A percentile compares a stretch with the other conserved stretches of the same genome.
These are phyloP conservation scores for Amanita rubescens DNA, from an alignment of 768 basidiomycete species.

Conservation along the genomic window DNA sequence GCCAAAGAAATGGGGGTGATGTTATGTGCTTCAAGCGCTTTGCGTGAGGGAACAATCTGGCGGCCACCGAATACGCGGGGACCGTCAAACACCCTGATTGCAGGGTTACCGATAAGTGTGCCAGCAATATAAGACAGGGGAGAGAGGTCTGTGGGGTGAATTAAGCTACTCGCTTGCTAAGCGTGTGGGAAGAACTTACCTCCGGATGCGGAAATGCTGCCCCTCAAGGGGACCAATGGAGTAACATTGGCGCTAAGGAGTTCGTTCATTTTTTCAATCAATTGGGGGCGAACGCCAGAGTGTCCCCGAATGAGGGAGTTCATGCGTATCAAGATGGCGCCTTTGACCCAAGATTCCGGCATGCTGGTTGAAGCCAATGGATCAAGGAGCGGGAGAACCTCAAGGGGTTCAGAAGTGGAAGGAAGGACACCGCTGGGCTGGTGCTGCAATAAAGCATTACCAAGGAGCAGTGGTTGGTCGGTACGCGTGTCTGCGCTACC, in stretches of 20 bases:
- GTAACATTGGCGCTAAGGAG: constrained; percentile 68
- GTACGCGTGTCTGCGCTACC: constrained; percentile 87
- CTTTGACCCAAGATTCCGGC: constrained; percentile 86
- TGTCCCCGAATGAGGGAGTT: constrained; percentile 87
- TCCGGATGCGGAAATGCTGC: constrained; percentile 79
- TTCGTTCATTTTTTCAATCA: constrained; percentile 71
- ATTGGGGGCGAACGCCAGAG: constrained; percentile 76
- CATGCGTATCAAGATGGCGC: constrained; percentile 80
- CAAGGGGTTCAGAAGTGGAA: constrained; percentile 37
- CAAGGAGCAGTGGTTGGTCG: constrained; percentile 62
- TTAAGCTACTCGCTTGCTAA: constrained; percentile 26
- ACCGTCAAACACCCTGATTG: constrained; percentile 64
- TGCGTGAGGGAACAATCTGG: constrained; percentile 42
- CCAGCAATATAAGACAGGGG: constrained; percentile 83
- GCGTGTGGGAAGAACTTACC: constrained; percentile 31
- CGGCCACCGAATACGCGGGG: constrained; percentile 40
- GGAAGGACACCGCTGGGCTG: constrained; percentile 73
- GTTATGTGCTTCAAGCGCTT: constrained; percentile 52
- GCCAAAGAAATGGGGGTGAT: constrained; percentile 60
- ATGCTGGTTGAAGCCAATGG: constrained; percentile 62
- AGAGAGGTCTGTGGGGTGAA: constrained; percentile 35
- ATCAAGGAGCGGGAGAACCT: constrained; percentile 63
- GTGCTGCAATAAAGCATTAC: constrained; percentile 79
- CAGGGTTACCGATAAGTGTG: constrained; percentile 70
- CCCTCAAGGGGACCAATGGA: constrained; percentile 75